phyloP scores from a whole-genome alignment of 2,329 filamentous ascomycete genomes.

The Bipolaris oryzae region DNA sequence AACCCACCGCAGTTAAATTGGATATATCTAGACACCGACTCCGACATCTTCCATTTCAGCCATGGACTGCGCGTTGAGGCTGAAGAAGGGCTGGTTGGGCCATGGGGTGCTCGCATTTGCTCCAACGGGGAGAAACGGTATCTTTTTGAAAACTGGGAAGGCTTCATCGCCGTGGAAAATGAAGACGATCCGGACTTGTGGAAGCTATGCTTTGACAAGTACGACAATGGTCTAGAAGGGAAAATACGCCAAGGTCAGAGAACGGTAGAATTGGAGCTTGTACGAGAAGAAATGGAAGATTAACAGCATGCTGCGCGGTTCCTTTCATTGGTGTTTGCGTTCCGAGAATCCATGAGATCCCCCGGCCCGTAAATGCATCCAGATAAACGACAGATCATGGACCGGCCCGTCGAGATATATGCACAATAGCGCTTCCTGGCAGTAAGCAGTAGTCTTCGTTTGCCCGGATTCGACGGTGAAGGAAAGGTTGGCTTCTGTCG shows the following conservation, averaged over 20 bases:
- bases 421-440: background rate
- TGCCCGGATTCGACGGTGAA: background rate
- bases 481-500: background rate
- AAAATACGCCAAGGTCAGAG: constrained; percentile 34
- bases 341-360: background rate
- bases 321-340: background rate
- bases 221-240: constrained; percentile 51
- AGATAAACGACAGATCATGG: background rate
- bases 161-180: constrained; percentile 61
- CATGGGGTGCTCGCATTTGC: constrained; percentile 70
- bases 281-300: constrained; percentile 18
- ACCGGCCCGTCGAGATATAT: background rate
- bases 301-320: background rate
- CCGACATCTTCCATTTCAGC: constrained; percentile 43
- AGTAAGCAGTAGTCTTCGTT: background rate
- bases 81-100: constrained; percentile 56
- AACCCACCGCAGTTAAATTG: constrained; percentile 69
- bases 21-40: constrained; percentile 67
- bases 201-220: constrained; percentile 57
- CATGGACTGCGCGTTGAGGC: constrained; percentile 66
- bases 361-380: background rate
- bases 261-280: constrained; percentile 26
- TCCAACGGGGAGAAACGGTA: constrained; percentile 64
- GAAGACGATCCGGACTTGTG: constrained; percentile 55
- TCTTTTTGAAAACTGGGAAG: constrained; percentile 61